Evolutionary conservation across 768 basidiomycete genomes (phyloP), one percentile per base, ranked within the genome.

Genomic region (Naematelia aurantialba): DNA sequence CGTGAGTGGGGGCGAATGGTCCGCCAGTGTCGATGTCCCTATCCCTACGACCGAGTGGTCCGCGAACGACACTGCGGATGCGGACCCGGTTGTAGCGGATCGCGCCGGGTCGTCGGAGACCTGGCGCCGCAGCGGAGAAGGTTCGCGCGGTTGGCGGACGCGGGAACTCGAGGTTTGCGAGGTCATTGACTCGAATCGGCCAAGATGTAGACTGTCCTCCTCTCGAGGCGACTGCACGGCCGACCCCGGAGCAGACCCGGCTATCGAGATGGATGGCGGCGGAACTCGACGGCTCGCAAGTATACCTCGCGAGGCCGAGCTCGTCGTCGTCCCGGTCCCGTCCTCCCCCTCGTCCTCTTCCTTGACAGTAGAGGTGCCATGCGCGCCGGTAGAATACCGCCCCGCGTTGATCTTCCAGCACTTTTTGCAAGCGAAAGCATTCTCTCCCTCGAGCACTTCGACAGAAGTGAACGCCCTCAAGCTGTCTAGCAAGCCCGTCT

Each of bases 371-470:
- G 64, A n/a, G n/a, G n/a, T 26, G 44, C 59, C 56, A 44, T 66
- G 61, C 13, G 34, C 52, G 55, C 34, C 34, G 17, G 8, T 17
- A 17, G 57, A 49, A 59, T 58, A 45, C 57, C 81, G 75, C 17
- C 88, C 87, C 44, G 65, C 62, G 49, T 76, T 74, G 59, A 91
- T 85, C 80, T 91, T 92, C 93, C 93, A 98, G 78, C 93, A 98
- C 52, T 87, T 82, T 63, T 87, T 83, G 74, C 93, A 98, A 0
- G 91, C 91, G 54, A 96, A 92, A 79, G 86, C 87, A 67, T 98
- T 96, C 67, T 96, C 93, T 0, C 90, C 91, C 66, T 96, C 89
- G 30, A 98, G 79, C 5, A 89, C 83, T 68, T 98, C 93, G n/a
- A 96, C 92, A 3, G 87, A 82, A 0, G 92, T 96, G 78, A 98